Conservation (phyloP, 129 eudicot genomes). For the Heracleum sosnowskyi region DNA sequence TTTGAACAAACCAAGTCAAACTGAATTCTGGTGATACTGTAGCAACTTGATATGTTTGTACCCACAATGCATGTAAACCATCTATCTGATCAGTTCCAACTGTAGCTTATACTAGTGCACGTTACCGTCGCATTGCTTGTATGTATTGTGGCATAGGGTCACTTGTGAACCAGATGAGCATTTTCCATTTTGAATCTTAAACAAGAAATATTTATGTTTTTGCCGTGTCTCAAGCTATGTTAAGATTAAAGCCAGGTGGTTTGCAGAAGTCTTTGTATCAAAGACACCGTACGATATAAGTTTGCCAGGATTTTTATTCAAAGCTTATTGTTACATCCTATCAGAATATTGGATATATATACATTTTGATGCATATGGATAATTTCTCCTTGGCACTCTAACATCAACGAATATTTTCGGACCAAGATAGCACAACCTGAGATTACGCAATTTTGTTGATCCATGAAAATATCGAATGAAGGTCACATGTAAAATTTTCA, state of each 20-base stretch:
- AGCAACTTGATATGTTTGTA: neutral
- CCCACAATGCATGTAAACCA: neutral
- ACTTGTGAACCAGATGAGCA: neutral
- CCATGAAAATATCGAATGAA: neutral
- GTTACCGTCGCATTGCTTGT: neutral
- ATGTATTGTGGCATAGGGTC: neutral
- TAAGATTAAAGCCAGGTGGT: neutral
- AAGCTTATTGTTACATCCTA: neutral
- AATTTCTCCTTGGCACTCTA: neutral
- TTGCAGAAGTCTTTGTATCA: neutral
- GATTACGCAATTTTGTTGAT: neutral
- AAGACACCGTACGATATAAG: too few species aligned
- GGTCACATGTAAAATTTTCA: neutral
- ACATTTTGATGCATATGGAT: neutral
- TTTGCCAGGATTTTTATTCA: neutral
- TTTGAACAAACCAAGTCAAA: constrained; percentile 11
- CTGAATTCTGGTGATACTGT: neutral
- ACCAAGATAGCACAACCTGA: neutral
- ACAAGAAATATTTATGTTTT: neutral
- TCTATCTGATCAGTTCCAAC: neutral
- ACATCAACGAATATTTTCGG: neutral
- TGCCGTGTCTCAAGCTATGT: neutral
- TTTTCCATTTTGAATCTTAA: neutral
- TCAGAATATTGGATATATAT: neutral
- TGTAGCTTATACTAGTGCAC: neutral